Base-by-base conservation (phyloP, 345 rosid genomes). In the Eucalyptus regnans region DNA sequence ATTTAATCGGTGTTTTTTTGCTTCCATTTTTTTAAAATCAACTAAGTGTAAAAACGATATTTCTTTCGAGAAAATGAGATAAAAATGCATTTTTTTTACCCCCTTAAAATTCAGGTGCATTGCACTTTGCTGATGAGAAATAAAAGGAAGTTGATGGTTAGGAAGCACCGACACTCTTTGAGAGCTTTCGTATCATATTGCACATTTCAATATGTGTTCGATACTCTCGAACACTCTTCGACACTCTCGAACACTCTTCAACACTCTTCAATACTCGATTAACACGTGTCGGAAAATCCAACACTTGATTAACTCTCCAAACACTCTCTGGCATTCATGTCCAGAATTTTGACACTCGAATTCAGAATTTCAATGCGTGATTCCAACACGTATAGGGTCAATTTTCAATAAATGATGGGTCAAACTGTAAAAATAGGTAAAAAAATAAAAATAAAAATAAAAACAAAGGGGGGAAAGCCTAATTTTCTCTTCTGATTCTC, bases 241-340 rank as follows among this genome's bases (percentile, higher is more conserved):
- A 50, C 0, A 50, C 18, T 50, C 3, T 50, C 0, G 0, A 0
- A 15, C 1, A 0, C 7, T 50, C 0, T 50, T 50, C 7, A 50
- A 50, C 1, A 50, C 20, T 50, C 1, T 50, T 0, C 0, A 18
- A 50, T 16, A 50, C 20, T 50, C 20, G 0, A 50, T 50, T 7
- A 50, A 15, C 0, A 50, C 0, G 3, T 0, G 0, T 15, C 3
- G 7, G 7, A 50, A 50, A 50, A 50, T 50, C 17, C 52, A 50
- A 50, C 17, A 50, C 17, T 50, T 50, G 52, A 7, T 50, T 13
- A 50, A 50, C 52, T 14, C 52, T 50, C 52, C 52, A 1, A 50
- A 50, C 17, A 2, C 17, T 50, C 1, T 41, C 41, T 1, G 41
- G 1, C 4, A 41, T 1, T 41, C 41, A 4, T 1, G 41, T 41